Conservation (phyloP, 2,329 filamentous ascomycete genomes). For the Exophiala calicioides region DNA sequence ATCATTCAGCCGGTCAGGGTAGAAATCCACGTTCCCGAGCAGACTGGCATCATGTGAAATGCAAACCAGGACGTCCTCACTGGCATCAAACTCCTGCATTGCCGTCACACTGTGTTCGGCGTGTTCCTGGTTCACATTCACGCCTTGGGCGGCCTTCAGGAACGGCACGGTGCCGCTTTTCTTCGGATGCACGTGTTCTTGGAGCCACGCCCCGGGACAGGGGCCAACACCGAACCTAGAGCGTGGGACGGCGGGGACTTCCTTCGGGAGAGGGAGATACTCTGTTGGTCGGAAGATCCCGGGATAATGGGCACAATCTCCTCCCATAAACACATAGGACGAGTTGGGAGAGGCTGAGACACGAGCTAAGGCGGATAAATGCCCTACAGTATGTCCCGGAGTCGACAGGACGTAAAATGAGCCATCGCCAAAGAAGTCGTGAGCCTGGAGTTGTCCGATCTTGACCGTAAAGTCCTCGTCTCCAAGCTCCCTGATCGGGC, state of each 20-base stretch:
- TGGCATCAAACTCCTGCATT: conserved; percentile 39
- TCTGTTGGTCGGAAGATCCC: conserved; percentile 35
- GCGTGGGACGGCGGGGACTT: conserved; percentile 1
- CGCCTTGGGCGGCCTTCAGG: background rate
- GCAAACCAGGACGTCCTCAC: conserved; percentile 37
- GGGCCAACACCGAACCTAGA: conserved; percentile 1
- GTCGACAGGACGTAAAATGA: conserved; percentile 45
- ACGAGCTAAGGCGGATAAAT: conserved; percentile 52
- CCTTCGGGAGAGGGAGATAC: conserved; percentile 5
- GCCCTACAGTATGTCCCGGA: conserved; percentile 51
- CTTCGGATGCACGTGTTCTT: conserved; percentile 6
- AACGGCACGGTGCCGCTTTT: conserved; percentile 5
- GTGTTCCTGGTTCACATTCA: conserved; percentile 3
- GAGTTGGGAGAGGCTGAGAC: conserved; percentile 33
- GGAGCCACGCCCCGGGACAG: conserved; percentile 3
- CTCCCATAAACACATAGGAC: conserved; percentile 53
- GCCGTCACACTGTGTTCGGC: conserved; percentile 35
- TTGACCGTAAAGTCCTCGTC: conserved; percentile 3
- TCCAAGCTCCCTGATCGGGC: conserved; percentile 27
- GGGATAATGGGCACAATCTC: conserved; percentile 49
- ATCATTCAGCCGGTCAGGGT: conserved; percentile 37
- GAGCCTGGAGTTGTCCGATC: conserved; percentile 40
- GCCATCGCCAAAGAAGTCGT: conserved; percentile 45
- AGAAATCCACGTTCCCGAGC: conserved; percentile 37
- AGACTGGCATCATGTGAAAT: conserved; percentile 40